Evolutionary conservation across 2,329 filamentous ascomycete species (phyloP).

Genomic region (Proliferodiscus dingleyae): DNA sequence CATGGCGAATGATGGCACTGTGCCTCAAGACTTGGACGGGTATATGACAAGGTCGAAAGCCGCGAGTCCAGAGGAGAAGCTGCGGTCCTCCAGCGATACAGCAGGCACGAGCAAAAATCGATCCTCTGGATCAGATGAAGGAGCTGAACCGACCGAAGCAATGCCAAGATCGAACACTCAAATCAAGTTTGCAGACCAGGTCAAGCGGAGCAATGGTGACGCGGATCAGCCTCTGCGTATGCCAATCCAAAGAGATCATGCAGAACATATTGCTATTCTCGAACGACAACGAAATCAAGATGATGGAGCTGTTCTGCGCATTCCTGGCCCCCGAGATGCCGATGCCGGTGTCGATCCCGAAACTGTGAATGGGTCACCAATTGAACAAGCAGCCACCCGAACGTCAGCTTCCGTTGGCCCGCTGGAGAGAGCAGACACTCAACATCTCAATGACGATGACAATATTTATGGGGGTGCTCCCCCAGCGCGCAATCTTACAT

Average conservation of each 20-base stretch:
- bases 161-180: conserved; percentile 15
- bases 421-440: conserved; percentile 7
- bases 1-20: conserved; percentile 56
- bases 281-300: conserved; percentile 74
- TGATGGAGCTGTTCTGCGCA: conserved; percentile 71
- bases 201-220: conserved; percentile 54
- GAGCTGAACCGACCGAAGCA: conserved; percentile 5
- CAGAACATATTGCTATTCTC: conserved; percentile 83
- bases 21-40: conserved; percentile 26
- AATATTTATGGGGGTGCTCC: conserved; percentile 25
- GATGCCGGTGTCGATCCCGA: conserved; percentile 74
- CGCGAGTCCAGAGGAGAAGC: conserved; percentile 15
- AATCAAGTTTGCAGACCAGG: conserved; percentile 63
- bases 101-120: conserved; percentile 12
- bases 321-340: conserved; percentile 86
- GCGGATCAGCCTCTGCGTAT: conserved; percentile 47
- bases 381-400: conserved; percentile 16
- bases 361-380: conserved; percentile 38
- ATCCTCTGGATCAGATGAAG: conserved; percentile 13
- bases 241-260: conserved; percentile 51
- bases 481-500: conserved; percentile 27
- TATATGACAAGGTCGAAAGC: conserved; percentile 16
- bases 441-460: conserved; percentile 14
- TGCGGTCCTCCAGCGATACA: conserved; percentile 15
- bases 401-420: conserved; percentile 17